Evolutionary conservation across 306 rosid species (phyloP).

Genomic region (Glycyrrhiza uralensis): DNA sequence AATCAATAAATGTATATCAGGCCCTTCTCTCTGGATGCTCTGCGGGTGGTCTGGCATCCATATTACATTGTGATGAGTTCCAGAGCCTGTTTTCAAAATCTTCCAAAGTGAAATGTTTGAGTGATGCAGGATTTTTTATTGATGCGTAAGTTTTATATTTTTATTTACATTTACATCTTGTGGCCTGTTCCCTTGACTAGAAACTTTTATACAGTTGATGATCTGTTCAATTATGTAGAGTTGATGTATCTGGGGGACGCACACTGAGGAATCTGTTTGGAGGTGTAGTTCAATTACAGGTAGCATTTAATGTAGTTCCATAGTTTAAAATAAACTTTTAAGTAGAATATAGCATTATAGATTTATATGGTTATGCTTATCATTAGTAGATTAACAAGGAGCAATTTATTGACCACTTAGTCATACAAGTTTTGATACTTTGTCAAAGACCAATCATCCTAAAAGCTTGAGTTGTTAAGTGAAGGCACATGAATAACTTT

Average conservation of each 20-base stretch:
- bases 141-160: slow-evolving; percentile 60
- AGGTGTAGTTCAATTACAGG: slow-evolving; percentile 86
- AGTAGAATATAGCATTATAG: background rate
- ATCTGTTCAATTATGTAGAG: slow-evolving; percentile 43
- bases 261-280: slow-evolving; percentile 61
- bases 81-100: slow-evolving; percentile 48
- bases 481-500: background rate
- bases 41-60: slow-evolving; percentile 90
- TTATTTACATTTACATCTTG: slow-evolving; percentile 6
- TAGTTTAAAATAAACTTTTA: background rate
- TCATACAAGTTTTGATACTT: background rate
- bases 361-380: background rate
- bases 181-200: background rate
- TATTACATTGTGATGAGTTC: slow-evolving; percentile 88
- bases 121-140: slow-evolving; percentile 85
- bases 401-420: background rate
- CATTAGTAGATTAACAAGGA: background rate
- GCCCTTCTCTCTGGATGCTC: slow-evolving; percentile 95
- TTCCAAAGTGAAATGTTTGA: slow-evolving; percentile 77
- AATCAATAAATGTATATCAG: slow-evolving; percentile 34
- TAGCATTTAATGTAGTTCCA: slow-evolving; percentile 13
- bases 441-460: background rate
- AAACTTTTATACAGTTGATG: slow-evolving; percentile 16
- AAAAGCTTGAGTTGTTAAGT: background rate
- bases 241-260: slow-evolving; percentile 77